Percentiles rank a stretch among this genome's conserved stretches.
These are phyloP conservation scores for Arthrinium puccinioides DNA, from an alignment of 2,329 filamentous ascomycete species.

Conservation along the genomic window DNA sequence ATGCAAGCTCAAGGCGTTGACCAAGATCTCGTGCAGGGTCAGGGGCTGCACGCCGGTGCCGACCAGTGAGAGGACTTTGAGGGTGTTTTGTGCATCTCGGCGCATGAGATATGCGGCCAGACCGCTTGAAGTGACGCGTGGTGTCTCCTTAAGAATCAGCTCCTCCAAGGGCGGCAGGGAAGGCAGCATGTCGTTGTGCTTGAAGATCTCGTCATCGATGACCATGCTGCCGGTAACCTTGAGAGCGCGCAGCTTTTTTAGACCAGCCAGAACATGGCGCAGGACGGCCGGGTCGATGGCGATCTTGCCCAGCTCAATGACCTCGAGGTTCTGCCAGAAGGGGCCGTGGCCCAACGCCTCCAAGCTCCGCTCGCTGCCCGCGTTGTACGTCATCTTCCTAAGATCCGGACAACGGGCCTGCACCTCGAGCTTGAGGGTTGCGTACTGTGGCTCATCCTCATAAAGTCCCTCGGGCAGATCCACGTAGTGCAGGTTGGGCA, in stretches of 20 bases:
- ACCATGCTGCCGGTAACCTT: constrained; percentile 64
- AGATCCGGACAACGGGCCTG: constrained; percentile 77
- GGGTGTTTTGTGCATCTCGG: constrained; percentile 48
- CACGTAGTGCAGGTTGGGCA: constrained; percentile 80
- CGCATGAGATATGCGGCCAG: constrained; percentile 60
- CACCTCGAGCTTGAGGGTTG: constrained; percentile 73
- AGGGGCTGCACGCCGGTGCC: constrained; percentile 63
- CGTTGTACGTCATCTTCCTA: constrained; percentile 80
- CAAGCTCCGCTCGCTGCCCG: constrained; percentile 72
- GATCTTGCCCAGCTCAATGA: constrained; percentile 62
- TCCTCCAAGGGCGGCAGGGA: constrained; percentile 69
- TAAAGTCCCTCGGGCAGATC: constrained; percentile 87
- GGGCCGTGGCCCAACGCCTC: constrained; percentile 58
- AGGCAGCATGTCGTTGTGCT: constrained; percentile 56
- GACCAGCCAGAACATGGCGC: constrained; percentile 60
- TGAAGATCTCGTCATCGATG: constrained; percentile 73
- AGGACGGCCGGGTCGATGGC: constrained; percentile 64
- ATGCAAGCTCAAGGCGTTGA: constrained; percentile 47
- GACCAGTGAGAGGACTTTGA: constrained; percentile 64
- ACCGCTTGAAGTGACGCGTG: constrained; percentile 64
- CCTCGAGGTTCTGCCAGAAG: constrained; percentile 64
- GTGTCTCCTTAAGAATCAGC: constrained; percentile 64
- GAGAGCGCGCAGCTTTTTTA: constrained; percentile 64
- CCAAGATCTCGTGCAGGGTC: constrained; percentile 53
- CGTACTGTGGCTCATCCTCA: constrained; percentile 68